These are phyloP conservation scores for Acanthamoeba polyphaga DNA, from an alignment of 208 protist species.

Conservation along the genomic window DNA sequence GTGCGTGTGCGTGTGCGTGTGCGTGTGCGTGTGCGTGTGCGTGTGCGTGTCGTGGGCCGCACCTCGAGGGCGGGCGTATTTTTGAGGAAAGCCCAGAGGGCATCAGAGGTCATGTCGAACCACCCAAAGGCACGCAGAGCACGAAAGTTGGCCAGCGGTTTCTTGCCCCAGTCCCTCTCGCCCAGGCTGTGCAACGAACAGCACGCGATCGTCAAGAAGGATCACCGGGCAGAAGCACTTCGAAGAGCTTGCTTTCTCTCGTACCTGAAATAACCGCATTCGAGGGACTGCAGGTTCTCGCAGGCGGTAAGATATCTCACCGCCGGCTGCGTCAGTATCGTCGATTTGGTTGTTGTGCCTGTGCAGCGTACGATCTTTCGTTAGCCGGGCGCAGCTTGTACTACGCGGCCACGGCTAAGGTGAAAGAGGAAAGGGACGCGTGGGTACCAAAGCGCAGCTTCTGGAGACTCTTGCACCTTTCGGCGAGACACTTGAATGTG, in stretches of 20 bases:
- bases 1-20: too few relatives aligned
- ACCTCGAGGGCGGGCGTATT: constrained; percentile 43
- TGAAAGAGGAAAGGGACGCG: background rate
- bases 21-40: background rate
- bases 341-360: constrained; percentile 64
- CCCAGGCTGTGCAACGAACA: background rate
- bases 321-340: constrained; percentile 40
- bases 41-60: too few relatives aligned
- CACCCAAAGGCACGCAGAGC: constrained; percentile 41
- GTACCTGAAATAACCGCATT: constrained; percentile 48
- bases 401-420: too few relatives aligned
- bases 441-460: constrained; percentile 28
- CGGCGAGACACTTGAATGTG: constrained; percentile 29
- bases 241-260: background rate
- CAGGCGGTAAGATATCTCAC: constrained; percentile 63
- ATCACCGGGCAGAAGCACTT: background rate
- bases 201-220: background rate
- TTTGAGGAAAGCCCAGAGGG: constrained; percentile 12
- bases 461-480: background rate
- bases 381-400: too few relatives aligned
- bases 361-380: background rate
- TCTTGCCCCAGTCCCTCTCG: constrained; percentile 53
- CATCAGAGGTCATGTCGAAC: constrained; percentile 52
- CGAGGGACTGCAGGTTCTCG: constrained; percentile 32
- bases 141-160: constrained; percentile 30